Conservation (phyloP, 1,284 basidiomycete genomes). For the Singerocomus rubriflavus region DNA sequence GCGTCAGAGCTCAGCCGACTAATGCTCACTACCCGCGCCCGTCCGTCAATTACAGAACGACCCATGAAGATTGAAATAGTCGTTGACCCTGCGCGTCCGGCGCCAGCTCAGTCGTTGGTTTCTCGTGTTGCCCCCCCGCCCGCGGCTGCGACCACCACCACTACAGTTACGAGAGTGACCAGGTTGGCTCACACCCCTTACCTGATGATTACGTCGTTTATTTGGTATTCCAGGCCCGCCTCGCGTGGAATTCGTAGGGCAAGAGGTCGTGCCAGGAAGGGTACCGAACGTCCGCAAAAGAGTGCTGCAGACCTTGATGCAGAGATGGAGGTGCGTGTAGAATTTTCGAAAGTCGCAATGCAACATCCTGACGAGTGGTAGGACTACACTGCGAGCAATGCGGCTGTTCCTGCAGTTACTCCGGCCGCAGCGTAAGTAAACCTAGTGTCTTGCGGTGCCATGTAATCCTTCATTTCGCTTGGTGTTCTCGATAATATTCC, state of each 20-base stretch:
- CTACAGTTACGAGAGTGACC: conserved; percentile 32
- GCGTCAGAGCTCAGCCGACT: conserved; percentile 59
- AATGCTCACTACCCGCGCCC: conserved; percentile 44
- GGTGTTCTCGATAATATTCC: conserved; percentile 16
- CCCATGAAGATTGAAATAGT: conserved; percentile 99
- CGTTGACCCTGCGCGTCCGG: conserved; percentile 80
- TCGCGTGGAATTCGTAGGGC: conserved; percentile 52
- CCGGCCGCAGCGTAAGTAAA: conserved; percentile 28
- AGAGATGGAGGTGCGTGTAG: conserved; percentile 71
- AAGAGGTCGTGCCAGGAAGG: conserved; percentile 60
- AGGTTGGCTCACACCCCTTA: conserved; percentile 41
- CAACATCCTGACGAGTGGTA: conserved; percentile 24
- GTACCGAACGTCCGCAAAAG: conserved; percentile 60
- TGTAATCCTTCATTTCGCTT: conserved; percentile 13
- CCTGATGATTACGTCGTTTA: conserved; percentile 9
- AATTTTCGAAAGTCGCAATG: background rate
- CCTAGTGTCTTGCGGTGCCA: background rate
- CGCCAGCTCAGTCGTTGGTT: conserved; percentile 57
- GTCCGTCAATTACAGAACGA: conserved; percentile 65
- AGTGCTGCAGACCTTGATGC: conserved; percentile 74
- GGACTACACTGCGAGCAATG: conserved; percentile 69
- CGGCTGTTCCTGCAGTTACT: conserved; percentile 40
- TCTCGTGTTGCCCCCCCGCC: conserved; percentile 67
- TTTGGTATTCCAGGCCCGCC: conserved; percentile 14
- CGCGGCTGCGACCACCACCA: conserved; percentile 23